Evolutionary conservation across 2,329 filamentous ascomycete species (phyloP).

Genomic region (Ceratocystis eucalypticola): DNA sequence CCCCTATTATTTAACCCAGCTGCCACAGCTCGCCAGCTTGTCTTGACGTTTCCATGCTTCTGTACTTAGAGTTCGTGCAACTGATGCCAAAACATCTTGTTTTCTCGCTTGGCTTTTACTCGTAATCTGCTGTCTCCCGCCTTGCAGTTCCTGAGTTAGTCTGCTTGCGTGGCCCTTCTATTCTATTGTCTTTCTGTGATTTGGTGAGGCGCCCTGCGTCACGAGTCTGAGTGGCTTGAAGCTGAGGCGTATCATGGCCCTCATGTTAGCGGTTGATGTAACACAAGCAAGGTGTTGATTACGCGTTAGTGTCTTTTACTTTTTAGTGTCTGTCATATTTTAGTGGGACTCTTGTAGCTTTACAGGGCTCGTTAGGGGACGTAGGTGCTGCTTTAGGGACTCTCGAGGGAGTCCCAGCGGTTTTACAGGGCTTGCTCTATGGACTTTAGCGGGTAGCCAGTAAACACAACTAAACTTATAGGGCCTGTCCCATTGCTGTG

Average conservation of each 20-base stretch:
- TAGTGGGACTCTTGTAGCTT: not conserved
- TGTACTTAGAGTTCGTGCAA: not conserved
- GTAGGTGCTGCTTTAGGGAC: not conserved
- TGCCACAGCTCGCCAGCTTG: not conserved
- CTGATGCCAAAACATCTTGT: not conserved
- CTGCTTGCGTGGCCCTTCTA: not conserved
- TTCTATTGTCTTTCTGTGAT: not conserved
- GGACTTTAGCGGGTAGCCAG: too few species aligned
- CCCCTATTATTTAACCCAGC: not conserved
- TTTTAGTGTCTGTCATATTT: not conserved
- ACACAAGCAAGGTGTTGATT: not conserved
- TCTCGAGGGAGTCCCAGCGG: too few species aligned
- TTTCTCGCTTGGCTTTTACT: too few species aligned
- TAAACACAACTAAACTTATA: too few species aligned
- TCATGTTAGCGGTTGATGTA: not conserved
- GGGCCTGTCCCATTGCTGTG: too few species aligned
- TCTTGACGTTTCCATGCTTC: not conserved
- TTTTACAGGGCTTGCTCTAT: too few species aligned
- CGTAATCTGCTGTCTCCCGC: not conserved
- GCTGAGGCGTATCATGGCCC: not conserved
- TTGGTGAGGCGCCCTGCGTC: not conserved
- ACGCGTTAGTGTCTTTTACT: not conserved
- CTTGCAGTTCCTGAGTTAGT: not conserved
- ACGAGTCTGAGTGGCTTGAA: not conserved
- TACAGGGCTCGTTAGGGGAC: not conserved